Evolutionary conservation across 345 rosid species (phyloP).

Genomic region (Syzygium aqueum): DNA sequence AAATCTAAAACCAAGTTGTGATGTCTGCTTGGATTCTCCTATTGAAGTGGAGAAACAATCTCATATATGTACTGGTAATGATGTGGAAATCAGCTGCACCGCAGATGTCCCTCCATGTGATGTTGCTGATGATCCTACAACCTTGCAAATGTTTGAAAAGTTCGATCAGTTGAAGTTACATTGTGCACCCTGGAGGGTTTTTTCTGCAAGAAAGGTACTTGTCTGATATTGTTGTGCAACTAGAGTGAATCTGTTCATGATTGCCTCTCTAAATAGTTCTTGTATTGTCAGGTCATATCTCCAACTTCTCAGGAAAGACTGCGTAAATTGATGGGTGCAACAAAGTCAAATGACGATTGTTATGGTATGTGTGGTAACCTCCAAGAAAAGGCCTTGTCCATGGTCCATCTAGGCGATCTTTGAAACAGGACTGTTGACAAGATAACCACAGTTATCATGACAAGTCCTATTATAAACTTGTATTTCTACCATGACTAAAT

Average conservation of each 20-base stretch:
- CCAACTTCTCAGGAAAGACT: conserved; percentile 67
- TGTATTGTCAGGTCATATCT: conserved; percentile 62
- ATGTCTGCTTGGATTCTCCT: conserved; percentile 5
- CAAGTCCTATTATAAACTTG: not conserved
- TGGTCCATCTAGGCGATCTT: not conserved
- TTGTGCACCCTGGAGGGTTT: conserved; percentile 42
- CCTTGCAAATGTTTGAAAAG: conserved; percentile 6
- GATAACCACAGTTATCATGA: not conserved
- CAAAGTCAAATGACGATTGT: conserved; percentile 25
- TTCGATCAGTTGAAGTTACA: conserved; percentile 16
- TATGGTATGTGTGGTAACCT: conserved; percentile 34
- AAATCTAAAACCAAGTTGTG: conserved; percentile 7
- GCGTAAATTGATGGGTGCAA: conserved; percentile 45
- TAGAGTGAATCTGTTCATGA: not conserved
- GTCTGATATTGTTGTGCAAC: not conserved
- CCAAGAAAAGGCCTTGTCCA: not conserved
- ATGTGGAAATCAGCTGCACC: conserved; percentile 12
- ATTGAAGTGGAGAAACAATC: conserved; percentile 14
- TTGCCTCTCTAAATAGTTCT: conserved; percentile 1
- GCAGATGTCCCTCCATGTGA: conserved; percentile 3
- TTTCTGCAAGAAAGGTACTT: conserved; percentile 61
- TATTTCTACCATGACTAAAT: not conserved
- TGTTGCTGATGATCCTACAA: conserved; percentile 5
- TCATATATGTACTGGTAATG: conserved; percentile 6
- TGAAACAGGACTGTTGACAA: not conserved